Evolutionary conservation across 495 filamentous ascomycete species (phyloP).

Genomic region (Trichoderma virens): DNA sequence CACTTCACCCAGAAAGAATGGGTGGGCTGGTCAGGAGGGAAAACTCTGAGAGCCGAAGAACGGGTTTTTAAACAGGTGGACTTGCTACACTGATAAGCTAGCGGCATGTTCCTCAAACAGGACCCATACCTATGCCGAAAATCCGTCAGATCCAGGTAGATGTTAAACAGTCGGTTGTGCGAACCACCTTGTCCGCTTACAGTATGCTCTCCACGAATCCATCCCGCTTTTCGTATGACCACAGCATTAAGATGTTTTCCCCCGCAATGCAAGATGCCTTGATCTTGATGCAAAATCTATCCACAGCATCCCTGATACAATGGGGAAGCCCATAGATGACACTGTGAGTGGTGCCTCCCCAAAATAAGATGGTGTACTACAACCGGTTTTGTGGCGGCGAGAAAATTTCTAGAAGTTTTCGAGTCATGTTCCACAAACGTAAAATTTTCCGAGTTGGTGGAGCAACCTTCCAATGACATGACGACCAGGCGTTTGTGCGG

Average conservation of each 20-base stretch:
- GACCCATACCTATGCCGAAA: slow-evolving; percentile 4
- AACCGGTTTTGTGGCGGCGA: not conserved
- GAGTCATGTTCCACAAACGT: slow-evolving; percentile 3
- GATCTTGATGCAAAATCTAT: not conserved
- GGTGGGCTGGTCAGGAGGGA: not conserved
- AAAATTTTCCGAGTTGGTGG: slow-evolving; percentile 6
- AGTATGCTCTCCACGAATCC: not conserved
- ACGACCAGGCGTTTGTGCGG: not conserved
- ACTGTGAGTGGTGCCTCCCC: not conserved
- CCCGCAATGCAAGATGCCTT: not conserved
- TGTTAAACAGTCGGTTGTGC: not conserved
- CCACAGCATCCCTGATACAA: not conserved
- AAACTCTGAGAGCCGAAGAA: too few species aligned
- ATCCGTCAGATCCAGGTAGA: not conserved
- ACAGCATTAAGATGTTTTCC: not conserved
- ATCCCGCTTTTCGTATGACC: not conserved
- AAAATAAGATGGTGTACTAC: not conserved
- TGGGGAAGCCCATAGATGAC: not conserved
- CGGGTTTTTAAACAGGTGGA: not conserved
- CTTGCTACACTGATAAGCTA: not conserved
- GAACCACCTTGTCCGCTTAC: not conserved
- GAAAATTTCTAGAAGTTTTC: slow-evolving; percentile 6
- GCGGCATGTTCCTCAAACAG: not conserved
- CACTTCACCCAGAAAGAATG: not conserved
- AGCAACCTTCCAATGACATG: not conserved